Base-by-base conservation (phyloP, 2,329 filamentous ascomycete species). In the Escovopsis sp. region DNA sequence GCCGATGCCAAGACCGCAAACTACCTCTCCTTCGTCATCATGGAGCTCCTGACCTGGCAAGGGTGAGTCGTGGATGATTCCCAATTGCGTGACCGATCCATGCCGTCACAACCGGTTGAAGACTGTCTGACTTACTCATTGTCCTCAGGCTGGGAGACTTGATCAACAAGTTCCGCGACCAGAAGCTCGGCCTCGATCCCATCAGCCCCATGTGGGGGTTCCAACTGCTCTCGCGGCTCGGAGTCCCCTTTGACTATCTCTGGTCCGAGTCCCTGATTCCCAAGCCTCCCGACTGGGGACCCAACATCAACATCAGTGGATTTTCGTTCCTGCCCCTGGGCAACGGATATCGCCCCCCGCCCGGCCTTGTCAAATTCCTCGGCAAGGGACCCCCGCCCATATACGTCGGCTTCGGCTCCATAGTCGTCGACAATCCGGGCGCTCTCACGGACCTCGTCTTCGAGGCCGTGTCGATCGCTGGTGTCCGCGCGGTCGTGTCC, bases 261-360 rank as follows among this genome's bases (percentile, higher is more conserved):
- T 85, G 81, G 80, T 80, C 77, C 0, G 70, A 77, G 3, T 67
- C 75, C 2, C 57, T 82, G 18, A 75, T 82, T n/a, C 72, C 76
- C 0, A 82, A 81, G 49, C 77, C 77, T 0, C 59, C 62, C 4
- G 77, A 82, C 48, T 82, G 77, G 77, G 68, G 63, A 4, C 53
- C 62, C 1, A 66, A 78, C 40, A 75, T 81, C 40, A 67, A 70
- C 40, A 70, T 80, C 12, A 70, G 72, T 6, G 77, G 77, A 0
- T 82, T 81, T 55, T 78, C 67, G 44, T 80, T 80, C 49, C 61
- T 80, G 1, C 64, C 70, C 6, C 56, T 72, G 1, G 68, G 72
- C 1, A 66, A 63, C 26, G 53, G 50, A 39, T 81, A 76, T 48
- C 69, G 60, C 0, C 77, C 78, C 1, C 64, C 68, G 0, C 58